Evolutionary conservation across 495 filamentous ascomycete genomes (phyloP), one percentile per base, ranked within the genome.

Genomic region (Penicillium salamii): DNA sequence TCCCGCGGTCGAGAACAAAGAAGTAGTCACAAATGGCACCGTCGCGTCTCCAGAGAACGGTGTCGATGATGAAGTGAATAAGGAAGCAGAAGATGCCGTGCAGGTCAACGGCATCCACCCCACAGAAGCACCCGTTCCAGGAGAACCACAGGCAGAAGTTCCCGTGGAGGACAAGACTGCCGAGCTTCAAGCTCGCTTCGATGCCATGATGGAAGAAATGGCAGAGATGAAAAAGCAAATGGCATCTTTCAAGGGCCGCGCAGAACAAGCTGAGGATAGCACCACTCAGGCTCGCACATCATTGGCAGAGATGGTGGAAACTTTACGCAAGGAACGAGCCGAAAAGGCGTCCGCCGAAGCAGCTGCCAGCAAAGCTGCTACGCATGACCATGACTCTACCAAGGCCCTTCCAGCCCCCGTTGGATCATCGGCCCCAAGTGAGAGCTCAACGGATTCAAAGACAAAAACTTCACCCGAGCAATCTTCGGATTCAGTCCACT

Each of bases 271-370:
- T 3, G 90, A 96, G 61, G 73, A 77, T 15, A 90, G 96, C 53
- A 77, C 80, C 20, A 76, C 79, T 48, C 71, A 77, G 31, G 78
- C 82, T 40, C 82, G 84, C 42, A 84, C 85, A 61, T 88, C 85
- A 1, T 69, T 98, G 18, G 84, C 86, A 0, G 90, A 96, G 62
- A 92, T 97, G 90, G 85, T 97, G 13, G 81, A 88, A 57, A 86
- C 85, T 23, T 83, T 95, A 36, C 81, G 89, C 38, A 75, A 75
- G 53, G 85, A 84, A 47, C 84, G 90, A 28, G 79, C 53, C 1
- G 55, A 65, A 42, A 53, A 61, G 32, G 55, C 34, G 35, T 40
- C 41, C 6, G 29, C 47, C 12, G 21, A 28, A 19, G 20, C 21
- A 15, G 11, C 41, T 19, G 42, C 42, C 7, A 18, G 34, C 4